Conservation (phyloP, 2,329 filamentous ascomycete genomes). For the Calonectria pteridis region DNA sequence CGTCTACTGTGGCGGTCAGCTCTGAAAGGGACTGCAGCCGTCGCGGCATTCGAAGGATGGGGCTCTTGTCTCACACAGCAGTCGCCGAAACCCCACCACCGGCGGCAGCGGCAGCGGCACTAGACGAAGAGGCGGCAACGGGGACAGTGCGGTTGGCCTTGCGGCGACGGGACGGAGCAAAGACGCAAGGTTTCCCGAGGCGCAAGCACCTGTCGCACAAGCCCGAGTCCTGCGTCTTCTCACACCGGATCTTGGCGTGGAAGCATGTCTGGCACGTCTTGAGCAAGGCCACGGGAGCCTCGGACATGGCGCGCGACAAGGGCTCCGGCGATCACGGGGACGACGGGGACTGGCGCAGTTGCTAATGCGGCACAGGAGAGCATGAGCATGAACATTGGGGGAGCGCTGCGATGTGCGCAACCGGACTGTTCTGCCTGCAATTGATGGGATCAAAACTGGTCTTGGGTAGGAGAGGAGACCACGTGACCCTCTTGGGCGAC, state of each 20-base stretch:
- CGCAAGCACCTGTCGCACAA: conserved; percentile 50
- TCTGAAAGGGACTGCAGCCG: background rate
- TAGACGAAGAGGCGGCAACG: conserved; percentile 2
- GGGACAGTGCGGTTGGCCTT: conserved; percentile 32
- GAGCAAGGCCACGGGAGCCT: conserved; percentile 28
- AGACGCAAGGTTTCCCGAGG: conserved; percentile 49
- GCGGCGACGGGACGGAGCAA: conserved; percentile 47
- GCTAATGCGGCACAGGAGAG: background rate
- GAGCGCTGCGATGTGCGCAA: background rate
- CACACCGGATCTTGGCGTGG: conserved; percentile 52
- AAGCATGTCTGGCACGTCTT: conserved; percentile 53
- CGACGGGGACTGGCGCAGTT: background rate
- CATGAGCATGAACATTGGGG: conserved; percentile 8
- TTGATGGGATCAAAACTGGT: background rate
- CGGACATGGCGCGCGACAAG: conserved; percentile 19
- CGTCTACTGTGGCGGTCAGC: conserved; percentile 26
- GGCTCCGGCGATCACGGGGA: background rate
- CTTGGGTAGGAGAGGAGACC: background rate
- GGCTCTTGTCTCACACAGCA: conserved; percentile 12
- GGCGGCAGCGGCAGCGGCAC: conserved; percentile 10
- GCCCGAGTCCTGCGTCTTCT: conserved; percentile 49
- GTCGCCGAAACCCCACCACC: conserved; percentile 18
- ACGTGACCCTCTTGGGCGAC: conserved; percentile 8
- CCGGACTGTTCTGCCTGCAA: background rate
- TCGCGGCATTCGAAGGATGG: background rate